Evolutionary conservation across 257 asterid genomes (phyloP).

Genomic region (Lavandula angustifolia): DNA sequence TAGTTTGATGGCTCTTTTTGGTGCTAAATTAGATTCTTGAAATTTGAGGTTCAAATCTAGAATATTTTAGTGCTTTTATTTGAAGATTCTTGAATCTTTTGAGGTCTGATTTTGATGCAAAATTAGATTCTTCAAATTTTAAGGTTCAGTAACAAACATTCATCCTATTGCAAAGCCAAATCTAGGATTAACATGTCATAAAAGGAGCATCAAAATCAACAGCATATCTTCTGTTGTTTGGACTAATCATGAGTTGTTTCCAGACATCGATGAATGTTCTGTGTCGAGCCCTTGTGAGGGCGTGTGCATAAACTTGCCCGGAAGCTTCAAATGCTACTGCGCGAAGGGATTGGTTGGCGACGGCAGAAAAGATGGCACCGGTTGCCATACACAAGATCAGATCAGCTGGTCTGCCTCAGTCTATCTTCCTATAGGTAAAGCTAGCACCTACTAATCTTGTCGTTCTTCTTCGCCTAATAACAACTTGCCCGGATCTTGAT

Average conservation of each 20-base stretch:
- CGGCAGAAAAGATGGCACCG: slow-evolving; percentile 6
- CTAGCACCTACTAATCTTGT: neutral
- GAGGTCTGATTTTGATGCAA: too few species aligned
- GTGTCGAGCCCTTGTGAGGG: slow-evolving; percentile 11
- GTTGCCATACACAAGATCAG: neutral
- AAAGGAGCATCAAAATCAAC: too few species aligned
- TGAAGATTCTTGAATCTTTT: too few species aligned
- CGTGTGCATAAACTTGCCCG: neutral
- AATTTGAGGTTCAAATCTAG: too few species aligned
- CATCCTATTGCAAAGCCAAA: too few species aligned
- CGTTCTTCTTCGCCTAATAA: too few species aligned
- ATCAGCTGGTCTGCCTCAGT: neutral
- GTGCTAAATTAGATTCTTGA: too few species aligned
- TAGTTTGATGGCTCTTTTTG: neutral
- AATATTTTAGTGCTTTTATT: too few species aligned
- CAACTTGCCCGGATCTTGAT: neutral
- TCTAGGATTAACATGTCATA: neutral
- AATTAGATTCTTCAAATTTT: neutral
- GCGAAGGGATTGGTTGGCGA: slow-evolving; percentile 7
- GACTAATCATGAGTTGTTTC: neutral
- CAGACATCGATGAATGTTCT: slow-evolving; percentile 20
- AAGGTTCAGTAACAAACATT: neutral
- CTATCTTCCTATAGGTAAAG: slow-evolving; percentile 6
- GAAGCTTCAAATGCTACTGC: slow-evolving; percentile 22
- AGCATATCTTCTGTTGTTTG: neutral